phyloP scores from a whole-genome alignment of 495 filamentous ascomycete genomes.

The Talaromyces trachyspermus region DNA sequence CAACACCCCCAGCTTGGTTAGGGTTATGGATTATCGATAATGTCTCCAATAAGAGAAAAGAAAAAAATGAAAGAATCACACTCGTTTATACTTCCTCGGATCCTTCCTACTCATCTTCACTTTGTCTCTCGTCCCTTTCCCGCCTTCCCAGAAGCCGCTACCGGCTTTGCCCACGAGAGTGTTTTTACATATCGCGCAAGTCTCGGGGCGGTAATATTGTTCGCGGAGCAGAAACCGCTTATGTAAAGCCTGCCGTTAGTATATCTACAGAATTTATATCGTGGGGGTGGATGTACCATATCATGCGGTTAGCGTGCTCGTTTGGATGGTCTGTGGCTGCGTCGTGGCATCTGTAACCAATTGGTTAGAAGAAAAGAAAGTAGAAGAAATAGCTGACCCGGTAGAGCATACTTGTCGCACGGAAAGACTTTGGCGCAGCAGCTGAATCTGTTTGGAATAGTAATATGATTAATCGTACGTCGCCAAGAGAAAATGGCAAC shows the following conservation, averaged over 20 bases:
- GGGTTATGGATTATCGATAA: too few relatives aligned
- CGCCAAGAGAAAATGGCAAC: too few relatives aligned
- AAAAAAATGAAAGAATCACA: not conserved
- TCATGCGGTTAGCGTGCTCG: constrained; percentile 84
- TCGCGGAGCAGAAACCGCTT: constrained; percentile 72
- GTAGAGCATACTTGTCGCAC: constrained; percentile 65
- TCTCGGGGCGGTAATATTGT: constrained; percentile 74
- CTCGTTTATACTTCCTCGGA: constrained; percentile 13
- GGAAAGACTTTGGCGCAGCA: constrained; percentile 64
- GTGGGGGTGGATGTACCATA: constrained; percentile 47
- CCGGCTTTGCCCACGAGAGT: constrained; percentile 62
- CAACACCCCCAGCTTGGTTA: too few relatives aligned
- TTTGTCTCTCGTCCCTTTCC: constrained; percentile 73
- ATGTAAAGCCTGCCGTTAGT: not conserved
- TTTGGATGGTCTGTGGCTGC: constrained; percentile 60
- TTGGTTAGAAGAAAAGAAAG: not conserved
- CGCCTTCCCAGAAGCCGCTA: constrained; percentile 86
- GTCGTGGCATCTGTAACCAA: constrained; percentile 61
- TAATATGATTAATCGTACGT: constrained; percentile 17
- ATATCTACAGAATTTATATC: not conserved
- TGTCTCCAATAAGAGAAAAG: too few relatives aligned
- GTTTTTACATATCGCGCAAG: constrained; percentile 71
- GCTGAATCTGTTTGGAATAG: constrained; percentile 46
- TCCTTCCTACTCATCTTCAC: constrained; percentile 62
- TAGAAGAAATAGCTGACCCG: not conserved